A percentile compares a stretch with the other conserved stretches of the same genome.
These are phyloP conservation scores for Nepenthes gracilis DNA, from an alignment of 148 eudicot species.

Conservation along the genomic window DNA sequence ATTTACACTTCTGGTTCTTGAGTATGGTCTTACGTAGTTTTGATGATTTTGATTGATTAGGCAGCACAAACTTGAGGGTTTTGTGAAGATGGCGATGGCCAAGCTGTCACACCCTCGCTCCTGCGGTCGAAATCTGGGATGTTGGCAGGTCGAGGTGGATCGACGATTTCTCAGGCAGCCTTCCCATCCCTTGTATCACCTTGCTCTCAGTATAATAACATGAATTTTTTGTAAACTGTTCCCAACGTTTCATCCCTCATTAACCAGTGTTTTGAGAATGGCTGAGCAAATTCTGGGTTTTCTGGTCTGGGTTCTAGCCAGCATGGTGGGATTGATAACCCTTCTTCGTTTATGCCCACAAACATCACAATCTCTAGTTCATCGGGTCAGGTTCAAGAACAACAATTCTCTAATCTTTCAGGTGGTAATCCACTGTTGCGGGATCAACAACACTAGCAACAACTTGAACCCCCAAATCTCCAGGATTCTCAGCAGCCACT, in stretches of 20 bases:
- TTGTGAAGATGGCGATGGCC: conserved; percentile 7
- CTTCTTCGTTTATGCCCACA: conserved; percentile 35
- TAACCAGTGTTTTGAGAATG: conserved; percentile 67
- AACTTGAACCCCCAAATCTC: conserved; percentile 38
- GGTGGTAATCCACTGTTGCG: conserved; percentile 38
- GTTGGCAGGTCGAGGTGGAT: conserved; percentile 65
- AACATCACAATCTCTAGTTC: conserved; percentile 34
- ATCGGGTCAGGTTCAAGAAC: conserved; percentile 46
- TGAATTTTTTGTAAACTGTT: conserved; percentile 65
- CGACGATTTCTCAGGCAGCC: conserved; percentile 48
- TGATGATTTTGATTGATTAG: no score
- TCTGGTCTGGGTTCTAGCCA: conserved; percentile 30
- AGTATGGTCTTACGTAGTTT: no score
- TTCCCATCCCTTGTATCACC: conserved; percentile 61
- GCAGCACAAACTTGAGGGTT: no score
- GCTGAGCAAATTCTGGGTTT: conserved; percentile 41
- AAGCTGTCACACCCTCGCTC: conserved; percentile 8
- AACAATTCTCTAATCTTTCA: conserved; percentile 26
- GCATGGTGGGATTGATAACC: conserved; percentile 45
- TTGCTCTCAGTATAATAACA: conserved; percentile 62
- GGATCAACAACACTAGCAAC: conserved; percentile 59
- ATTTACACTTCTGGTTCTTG: no score
- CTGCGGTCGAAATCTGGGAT: conserved; percentile 68
- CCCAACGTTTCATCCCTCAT: conserved; percentile 63
- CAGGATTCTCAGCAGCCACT: conserved; percentile 56